Conservation (phyloP, 2,329 filamentous ascomycete species). For the Talaromyces islandicus region DNA sequence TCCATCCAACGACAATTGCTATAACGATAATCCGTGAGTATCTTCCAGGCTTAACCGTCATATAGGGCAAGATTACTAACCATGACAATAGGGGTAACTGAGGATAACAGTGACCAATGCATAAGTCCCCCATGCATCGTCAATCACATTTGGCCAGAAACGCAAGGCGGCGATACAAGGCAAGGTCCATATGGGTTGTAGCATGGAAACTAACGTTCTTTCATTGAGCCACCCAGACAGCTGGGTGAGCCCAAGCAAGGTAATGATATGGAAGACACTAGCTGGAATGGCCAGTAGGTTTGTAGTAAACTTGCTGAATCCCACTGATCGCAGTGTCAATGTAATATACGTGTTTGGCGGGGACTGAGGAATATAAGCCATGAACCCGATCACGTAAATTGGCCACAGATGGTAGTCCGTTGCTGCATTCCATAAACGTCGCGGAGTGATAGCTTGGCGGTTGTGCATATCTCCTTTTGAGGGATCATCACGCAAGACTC, state of each 20-base stretch:
- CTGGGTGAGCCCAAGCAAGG: constrained; percentile 50
- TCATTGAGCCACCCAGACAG: constrained; percentile 52
- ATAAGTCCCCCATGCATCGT: constrained; percentile 49
- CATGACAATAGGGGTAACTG: constrained; percentile 55
- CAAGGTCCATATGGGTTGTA: constrained; percentile 50
- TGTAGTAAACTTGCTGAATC: constrained; percentile 53
- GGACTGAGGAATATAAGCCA: constrained; percentile 34
- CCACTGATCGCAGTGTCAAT: constrained; percentile 44
- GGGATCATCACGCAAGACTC: constrained; percentile 48
- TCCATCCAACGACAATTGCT: constrained; percentile 38
- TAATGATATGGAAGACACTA: constrained; percentile 22
- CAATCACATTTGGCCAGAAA: constrained; percentile 38
- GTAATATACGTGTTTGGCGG: constrained; percentile 35
- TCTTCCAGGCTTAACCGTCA: background rate
- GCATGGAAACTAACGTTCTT: constrained; percentile 47
- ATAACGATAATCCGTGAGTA: background rate
- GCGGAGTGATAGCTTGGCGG: background rate
- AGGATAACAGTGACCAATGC: constrained; percentile 48
- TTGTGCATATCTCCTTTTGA: constrained; percentile 46
- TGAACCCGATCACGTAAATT: constrained; percentile 29
- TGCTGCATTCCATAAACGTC: background rate
- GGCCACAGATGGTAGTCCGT: constrained; percentile 10
- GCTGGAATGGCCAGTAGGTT: constrained; percentile 55
- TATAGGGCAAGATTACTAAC: background rate
- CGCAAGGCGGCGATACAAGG: constrained; percentile 49